Evolutionary conservation across 805 yeast genomes (phyloP), one percentile per base, ranked within the genome.

Genomic region (Candida andamanensis): DNA sequence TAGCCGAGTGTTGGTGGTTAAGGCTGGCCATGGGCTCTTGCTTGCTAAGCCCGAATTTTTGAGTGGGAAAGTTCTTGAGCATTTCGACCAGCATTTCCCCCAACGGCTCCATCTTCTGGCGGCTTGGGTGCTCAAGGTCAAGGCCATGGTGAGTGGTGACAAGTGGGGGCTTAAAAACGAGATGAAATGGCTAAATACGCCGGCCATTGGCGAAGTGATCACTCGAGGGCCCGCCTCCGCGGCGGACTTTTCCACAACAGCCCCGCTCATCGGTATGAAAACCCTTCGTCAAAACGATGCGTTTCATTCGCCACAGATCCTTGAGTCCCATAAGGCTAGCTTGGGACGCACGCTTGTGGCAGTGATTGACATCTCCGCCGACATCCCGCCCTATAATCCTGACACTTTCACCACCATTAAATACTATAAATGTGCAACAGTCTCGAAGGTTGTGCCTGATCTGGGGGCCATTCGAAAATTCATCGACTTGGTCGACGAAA

Each of bases 121-220:
- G 16, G 73, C 83, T 2, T 82, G 89, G 89, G 85, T 80, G 29
- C 62, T 82, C 32, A 67, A 72, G 40, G 65, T 76, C 12, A 73
- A 76, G 45, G 83, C 83, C 2, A 68, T 74, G 32, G 67, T 76
- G 10, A 69, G 76, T 16, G 82, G 81, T 2, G 82, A 75, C 45
- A 82, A 83, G 54, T 83, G 90, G 90, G 84, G 86, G 15, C 56
- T 83, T 41, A 82, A 82, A 53, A 83, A 82, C 47, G 83, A 80
- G 48, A 68, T 63, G 39, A 83, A 82, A 51, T 83, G 92, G 90
- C 65, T 68, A 48, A 59, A 67, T 20, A 63, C 77, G 5, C 63
- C 65, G 27, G 62, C 77, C 1, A 62, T 82, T 0, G 74, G 81
- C 0, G 41, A 55, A 37, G 66, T 61, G 28, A 57, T 76, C 12